Base-by-base conservation (phyloP, 768 basidiomycete species). In the Tubosaeta sp. region DNA sequence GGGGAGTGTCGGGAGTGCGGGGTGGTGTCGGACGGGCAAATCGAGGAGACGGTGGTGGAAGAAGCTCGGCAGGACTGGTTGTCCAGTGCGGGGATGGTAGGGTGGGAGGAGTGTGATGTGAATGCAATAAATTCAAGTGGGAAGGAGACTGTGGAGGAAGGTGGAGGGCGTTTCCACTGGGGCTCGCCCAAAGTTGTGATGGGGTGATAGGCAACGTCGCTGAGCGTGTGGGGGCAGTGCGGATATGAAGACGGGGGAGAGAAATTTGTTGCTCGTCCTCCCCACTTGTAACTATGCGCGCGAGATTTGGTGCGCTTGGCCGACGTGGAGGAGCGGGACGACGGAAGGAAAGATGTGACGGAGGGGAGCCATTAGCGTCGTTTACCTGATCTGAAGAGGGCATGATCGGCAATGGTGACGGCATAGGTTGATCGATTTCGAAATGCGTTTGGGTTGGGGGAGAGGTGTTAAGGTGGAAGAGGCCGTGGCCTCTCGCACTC, bases 401-500 rank as follows among this genome's bases (percentile, higher is more conserved):
- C 77, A 84, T 83, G 51, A 81, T 62, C 17, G 81, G 80, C 58
- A 81, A 63, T 4, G 83, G 84, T 17, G 81, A 82, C 31, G 68
- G 72, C 32, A 71, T 68, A 25, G 66, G 65, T 19, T 74, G 74
- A 62, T 88, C 86, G 44, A 86, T 74, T 63, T 87, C 81, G 43
- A 83, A 69, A 27, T 76, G 79, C 3, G 79, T 74, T 29, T 78
- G 77, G 19, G 74, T 63, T 10, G 81, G 79, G 38, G 78, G 72
- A 59, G 49, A 56, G 10, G 85, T 87, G 61, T 88, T 82, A 22
- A 89, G 79, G 64, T 86, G 85, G 65, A 83, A 86, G 33, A 90
- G 71, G 1, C 85, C 85, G 7, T 68, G 74, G 37, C 70, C 70
- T 53, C 74, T 72, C 55, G 63, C 53, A 34, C 54, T 56, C 68